phyloP scores from a whole-genome alignment of 2,329 filamentous ascomycete genomes.

The Arthrobotrys entomopaga region DNA sequence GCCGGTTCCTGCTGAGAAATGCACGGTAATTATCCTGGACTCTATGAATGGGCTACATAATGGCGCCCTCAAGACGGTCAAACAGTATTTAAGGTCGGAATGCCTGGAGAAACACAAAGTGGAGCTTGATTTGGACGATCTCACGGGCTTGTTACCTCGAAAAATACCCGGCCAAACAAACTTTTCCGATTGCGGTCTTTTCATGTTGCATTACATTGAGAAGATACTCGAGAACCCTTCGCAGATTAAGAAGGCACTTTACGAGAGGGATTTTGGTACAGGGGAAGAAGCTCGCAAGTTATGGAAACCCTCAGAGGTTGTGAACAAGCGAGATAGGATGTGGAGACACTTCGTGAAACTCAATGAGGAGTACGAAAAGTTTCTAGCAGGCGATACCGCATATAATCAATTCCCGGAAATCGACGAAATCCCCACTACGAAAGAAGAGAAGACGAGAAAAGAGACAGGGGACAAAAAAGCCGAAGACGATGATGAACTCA shows the following conservation, averaged over 20 bases:
- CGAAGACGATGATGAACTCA: not conserved
- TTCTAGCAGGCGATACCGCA: constrained; percentile 12
- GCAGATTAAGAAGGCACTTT: constrained; percentile 35
- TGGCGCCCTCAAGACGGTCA: constrained; percentile 24
- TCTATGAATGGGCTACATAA: constrained; percentile 39
- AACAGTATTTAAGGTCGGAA: constrained; percentile 30
- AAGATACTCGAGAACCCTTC: constrained; percentile 79
- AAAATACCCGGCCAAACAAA: constrained; percentile 80
- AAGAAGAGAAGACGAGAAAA: not conserved
- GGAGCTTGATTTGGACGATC: constrained; percentile 61
- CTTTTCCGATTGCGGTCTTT: constrained; percentile 88
- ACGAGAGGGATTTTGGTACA: constrained; percentile 27
- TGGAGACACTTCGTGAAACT: constrained; percentile 35
- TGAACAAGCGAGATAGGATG: constrained; percentile 35
- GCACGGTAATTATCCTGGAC: constrained; percentile 41
- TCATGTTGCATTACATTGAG: constrained; percentile 82
- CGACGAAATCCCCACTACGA: not conserved
- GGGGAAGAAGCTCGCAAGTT: constrained; percentile 41
- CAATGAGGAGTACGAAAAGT: constrained; percentile 44
- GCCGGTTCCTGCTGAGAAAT: constrained; percentile 20
- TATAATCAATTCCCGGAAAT: constrained; percentile 37
- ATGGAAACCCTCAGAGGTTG: constrained; percentile 43
- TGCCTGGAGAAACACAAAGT: constrained; percentile 22
- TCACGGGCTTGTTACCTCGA: constrained; percentile 17
- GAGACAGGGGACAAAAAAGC: not conserved